Base-by-base conservation (phyloP, 441 rosid species). In the Populus hybrid region DNA sequence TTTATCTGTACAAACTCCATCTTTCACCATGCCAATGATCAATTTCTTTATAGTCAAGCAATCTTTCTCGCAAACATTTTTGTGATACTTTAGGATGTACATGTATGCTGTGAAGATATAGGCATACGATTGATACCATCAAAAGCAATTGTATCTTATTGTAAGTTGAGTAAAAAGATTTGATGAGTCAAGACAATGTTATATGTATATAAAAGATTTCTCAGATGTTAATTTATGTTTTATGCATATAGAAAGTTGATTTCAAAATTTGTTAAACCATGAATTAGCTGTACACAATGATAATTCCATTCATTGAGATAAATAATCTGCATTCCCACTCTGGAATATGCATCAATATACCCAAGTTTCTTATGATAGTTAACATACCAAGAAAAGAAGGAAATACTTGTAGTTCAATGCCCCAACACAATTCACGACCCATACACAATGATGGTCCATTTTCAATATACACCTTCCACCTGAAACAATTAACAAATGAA, bases 371-470 rank as follows among this genome's bases (percentile, higher is more conserved):
- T 36, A 61, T 18, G 10, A 74, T n/a, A 54, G 34, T 76, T 34
- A 61, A 76, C 89, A 81, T 91, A 95, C 99, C 98, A 93, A 84
- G 82, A 95, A 93, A 54, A 95, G 97, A 83, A 95, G 93, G 80
- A 95, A 93, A 86, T 87, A 91, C 89, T 95, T 95, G 84, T 95
- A 95, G 84, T 95, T 93, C 79, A 87, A 69, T 78, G 99, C 97
- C 67, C 99, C 99, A 20, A 93, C 95, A 84, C 97, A 93, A 72
- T 95, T 95, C 76, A 95, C 97, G 24, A 95, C 99, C 99, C 99
- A 95, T 59, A 95, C 95, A 26, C 99, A 95, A 67, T 93, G 99
- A 80, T 95, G 98, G 73, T 95, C 97, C 98, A 95, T 92, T 84
- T 93, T 95, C 84, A 92, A 83, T 75, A 93, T 88, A 79, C 98